Percentiles rank a stretch among this genome's conserved stretches.
These are phyloP conservation scores for Diaporthe longicolla DNA, from an alignment of 2,329 filamentous ascomycete species.

Conservation along the genomic window DNA sequence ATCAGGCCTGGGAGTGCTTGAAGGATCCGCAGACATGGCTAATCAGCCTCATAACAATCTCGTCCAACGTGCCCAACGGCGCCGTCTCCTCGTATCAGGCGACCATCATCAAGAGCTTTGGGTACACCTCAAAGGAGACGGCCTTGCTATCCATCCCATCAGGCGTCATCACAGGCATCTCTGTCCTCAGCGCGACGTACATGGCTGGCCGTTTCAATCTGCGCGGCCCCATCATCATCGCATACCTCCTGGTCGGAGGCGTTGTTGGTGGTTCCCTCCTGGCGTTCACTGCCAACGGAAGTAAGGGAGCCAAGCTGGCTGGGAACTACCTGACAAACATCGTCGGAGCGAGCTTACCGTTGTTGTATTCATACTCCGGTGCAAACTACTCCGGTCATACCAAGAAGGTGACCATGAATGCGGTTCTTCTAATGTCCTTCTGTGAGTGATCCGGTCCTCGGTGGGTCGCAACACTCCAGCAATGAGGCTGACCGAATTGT, in stretches of 20 bases:
- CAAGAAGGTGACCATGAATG: slow-evolving; percentile 55
- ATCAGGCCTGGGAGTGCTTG: slow-evolving; percentile 62
- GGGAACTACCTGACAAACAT: slow-evolving; percentile 57
- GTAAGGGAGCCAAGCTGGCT: slow-evolving; percentile 54
- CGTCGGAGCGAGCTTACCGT: slow-evolving; percentile 53
- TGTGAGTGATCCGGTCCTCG: slow-evolving; percentile 43
- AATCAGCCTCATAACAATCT: slow-evolving; percentile 43
- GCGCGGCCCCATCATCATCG: slow-evolving; percentile 44
- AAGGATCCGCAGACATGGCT: slow-evolving; percentile 44
- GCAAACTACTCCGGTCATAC: slow-evolving; percentile 53
- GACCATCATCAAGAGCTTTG: slow-evolving; percentile 45
- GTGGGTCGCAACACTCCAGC: background rate
- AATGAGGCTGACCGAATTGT: background rate
- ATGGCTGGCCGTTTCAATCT: slow-evolving; percentile 39
- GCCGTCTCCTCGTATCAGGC: slow-evolving; percentile 44
- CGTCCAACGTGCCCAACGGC: slow-evolving; percentile 44
- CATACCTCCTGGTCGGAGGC: slow-evolving; percentile 49
- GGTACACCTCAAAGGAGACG: slow-evolving; percentile 44
- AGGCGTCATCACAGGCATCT: slow-evolving; percentile 52
- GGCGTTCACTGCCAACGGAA: slow-evolving; percentile 50
- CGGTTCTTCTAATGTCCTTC: slow-evolving; percentile 54
- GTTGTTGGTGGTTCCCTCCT: slow-evolving; percentile 56
- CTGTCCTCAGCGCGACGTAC: slow-evolving; percentile 38
- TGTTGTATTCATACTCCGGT: slow-evolving; percentile 54
- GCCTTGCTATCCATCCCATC: slow-evolving; percentile 55